Conservation (phyloP, 73 alveolate genomes). For the Paramecium sexaurelia region DNA sequence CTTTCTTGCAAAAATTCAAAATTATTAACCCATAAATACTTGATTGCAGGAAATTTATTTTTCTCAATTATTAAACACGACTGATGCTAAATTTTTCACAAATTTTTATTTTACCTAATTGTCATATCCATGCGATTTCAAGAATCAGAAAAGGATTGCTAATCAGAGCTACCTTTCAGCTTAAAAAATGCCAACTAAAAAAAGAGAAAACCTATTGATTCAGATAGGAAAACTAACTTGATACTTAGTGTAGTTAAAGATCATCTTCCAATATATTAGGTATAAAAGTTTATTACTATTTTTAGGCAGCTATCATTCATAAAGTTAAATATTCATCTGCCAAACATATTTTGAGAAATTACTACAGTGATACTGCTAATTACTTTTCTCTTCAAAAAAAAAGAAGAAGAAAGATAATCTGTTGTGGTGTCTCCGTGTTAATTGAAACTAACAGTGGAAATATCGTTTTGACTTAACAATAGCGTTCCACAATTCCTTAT, state of each 20-base stretch:
- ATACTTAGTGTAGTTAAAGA: constrained; percentile 29
- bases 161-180: neutral
- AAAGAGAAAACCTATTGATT: constrained; percentile 22
- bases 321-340: constrained; percentile 39
- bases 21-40: neutral
- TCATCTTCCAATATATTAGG: constrained; percentile 32
- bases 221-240: neutral
- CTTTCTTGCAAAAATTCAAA: neutral
- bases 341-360: constrained; percentile 21
- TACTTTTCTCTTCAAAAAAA: constrained; percentile 16
- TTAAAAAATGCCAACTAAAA: neutral
- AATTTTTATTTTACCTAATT: neutral
- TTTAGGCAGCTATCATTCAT: constrained; percentile 21
- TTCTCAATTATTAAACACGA: neutral
- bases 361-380: neutral
- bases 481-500: neutral
- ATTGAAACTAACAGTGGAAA: neutral
- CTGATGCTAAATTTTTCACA: neutral
- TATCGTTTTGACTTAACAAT: neutral
- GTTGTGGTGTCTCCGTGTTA: neutral
- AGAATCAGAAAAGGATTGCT: neutral
- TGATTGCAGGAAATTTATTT: neutral
- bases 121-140: neutral
- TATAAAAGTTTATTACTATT: neutral
- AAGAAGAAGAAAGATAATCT: neutral